These are phyloP conservation scores for Teratosphaeria nubilosa DNA, from an alignment of 2,329 filamentous ascomycete species.

Conservation along the genomic window DNA sequence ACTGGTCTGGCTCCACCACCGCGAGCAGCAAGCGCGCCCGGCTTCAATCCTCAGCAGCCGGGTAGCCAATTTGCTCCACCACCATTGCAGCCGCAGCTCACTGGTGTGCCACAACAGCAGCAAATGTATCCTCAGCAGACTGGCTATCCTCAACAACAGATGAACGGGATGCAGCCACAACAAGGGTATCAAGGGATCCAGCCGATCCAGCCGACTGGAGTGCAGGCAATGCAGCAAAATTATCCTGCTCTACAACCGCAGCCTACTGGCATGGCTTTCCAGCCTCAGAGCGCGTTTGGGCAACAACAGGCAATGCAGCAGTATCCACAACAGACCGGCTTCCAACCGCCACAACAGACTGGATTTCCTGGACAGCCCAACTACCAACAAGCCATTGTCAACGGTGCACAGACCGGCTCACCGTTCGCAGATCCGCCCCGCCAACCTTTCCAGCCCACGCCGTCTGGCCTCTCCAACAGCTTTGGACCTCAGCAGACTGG, in stretches of 20 bases:
- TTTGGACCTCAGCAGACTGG: conserved; percentile 27
- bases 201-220: conserved; percentile 17
- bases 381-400: conserved; percentile 44
- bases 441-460: conserved; percentile 28
- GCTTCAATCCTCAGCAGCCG: conserved; percentile 47
- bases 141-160: conserved; percentile 33
- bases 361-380: conserved; percentile 15
- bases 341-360: conserved; percentile 4
- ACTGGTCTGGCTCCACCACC: conserved; percentile 61
- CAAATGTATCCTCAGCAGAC: conserved; percentile 26
- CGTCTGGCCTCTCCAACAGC: conserved; percentile 3
- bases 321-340: conserved; percentile 5
- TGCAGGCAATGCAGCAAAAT: conserved; percentile 24
- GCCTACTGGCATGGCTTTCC: conserved; percentile 47
- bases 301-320: conserved; percentile 3
- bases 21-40: conserved; percentile 77
- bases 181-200: conserved; percentile 13
- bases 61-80: conserved; percentile 59
- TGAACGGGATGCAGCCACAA: conserved; percentile 18
- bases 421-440: conserved; percentile 49
- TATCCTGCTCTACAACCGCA: conserved; percentile 38
- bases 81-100: conserved; percentile 74
- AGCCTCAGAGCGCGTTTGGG: conserved; percentile 8
- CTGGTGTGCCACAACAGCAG: conserved; percentile 45
- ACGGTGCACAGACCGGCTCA: conserved; percentile 34